Evolutionary conservation across 192 early-diverging fungal species (phyloP), one percentile per base, ranked within the genome.

Genomic region (Podila clonocystis): DNA sequence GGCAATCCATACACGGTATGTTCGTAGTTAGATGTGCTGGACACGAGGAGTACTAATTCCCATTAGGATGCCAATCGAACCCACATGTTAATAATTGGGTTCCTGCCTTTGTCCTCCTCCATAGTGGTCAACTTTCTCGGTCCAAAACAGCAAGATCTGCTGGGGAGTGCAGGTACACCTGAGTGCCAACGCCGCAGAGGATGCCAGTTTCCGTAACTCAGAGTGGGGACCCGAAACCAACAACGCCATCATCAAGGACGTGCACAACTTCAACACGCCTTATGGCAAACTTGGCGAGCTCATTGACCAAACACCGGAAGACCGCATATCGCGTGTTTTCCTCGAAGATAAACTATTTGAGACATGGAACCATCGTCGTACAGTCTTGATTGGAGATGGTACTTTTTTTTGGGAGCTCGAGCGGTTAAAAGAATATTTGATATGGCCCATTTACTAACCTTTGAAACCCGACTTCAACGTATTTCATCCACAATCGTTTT

Each of bases 321-420:
- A 52, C 17, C 9, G n/a, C 15, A 30, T 74, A 12, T 74, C 72
- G 15, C 48, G 50, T 3, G 58, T 74, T 1, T 66, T 62, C 15
- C 59, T 74, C 0, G 65, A 74, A 31, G 49, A 74, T 3, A 74
- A 67, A 13, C 5, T 74, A 15, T 67, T 74, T 29, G 34, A 63
- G 5, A 74, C 72, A 4, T 74, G 72, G 72, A 6, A 50, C 33
- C 48, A 67, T 62, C 64, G 72, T 19, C 64, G 65, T 3, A 67
- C 65, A 30, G 72, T 62, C 5, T 65, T 74, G 9, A 74, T 74
- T 62, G 72, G 65, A 20, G 72, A 74, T 61, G 72, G 65, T n/a
- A n/a, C n/a, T n/a, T n/a, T n/a, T n/a, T n/a, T n/a, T n/a, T n/a
- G n/a, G n/a, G n/a, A n/a, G n/a, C n/a, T n/a, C n/a, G n/a, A n/a